These are phyloP conservation scores for Fragaria ananassa DNA, from an alignment of 306 rosid genomes.

Conservation along the genomic window DNA sequence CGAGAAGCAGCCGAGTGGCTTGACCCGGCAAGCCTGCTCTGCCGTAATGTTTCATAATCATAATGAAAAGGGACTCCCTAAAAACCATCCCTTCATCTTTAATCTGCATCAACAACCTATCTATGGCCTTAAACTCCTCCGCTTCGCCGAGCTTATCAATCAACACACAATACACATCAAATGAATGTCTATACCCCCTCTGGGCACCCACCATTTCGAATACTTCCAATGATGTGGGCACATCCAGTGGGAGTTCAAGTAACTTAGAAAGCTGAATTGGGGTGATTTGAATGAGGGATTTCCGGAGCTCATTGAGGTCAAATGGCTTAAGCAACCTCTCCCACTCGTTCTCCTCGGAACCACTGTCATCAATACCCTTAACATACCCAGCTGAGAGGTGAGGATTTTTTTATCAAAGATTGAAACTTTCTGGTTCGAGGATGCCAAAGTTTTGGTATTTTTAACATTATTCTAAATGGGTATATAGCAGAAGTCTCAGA, in stretches of 20 bases:
- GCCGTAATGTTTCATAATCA: constrained; percentile 70
- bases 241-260: constrained; percentile 72
- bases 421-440: constrained; percentile 28
- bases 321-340: constrained; percentile 78
- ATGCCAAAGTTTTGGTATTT: constrained; percentile 26
- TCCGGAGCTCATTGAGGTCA: constrained; percentile 65
- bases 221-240: constrained; percentile 65
- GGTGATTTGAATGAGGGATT: constrained; percentile 48
- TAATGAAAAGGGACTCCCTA: constrained; percentile 69
- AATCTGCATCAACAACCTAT: constrained; percentile 69
- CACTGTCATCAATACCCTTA: constrained; percentile 23
- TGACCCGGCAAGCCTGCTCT: constrained; percentile 80
- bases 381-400: constrained; percentile 36
- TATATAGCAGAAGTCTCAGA: background rate
- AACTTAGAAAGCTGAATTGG: constrained; percentile 70
- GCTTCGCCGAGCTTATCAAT: constrained; percentile 75
- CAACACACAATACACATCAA: constrained; percentile 54
- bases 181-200: constrained; percentile 69
- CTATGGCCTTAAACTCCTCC: constrained; percentile 65
- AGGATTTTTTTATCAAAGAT: constrained; percentile 30
- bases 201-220: constrained; percentile 67
- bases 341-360: constrained; percentile 69
- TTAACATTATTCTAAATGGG: constrained; percentile 40
- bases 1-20: constrained; percentile 79
- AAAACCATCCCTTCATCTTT: constrained; percentile 63